Evolutionary conservation across 495 filamentous ascomycete genomes (phyloP), one percentile per base, ranked within the genome.

Genomic region (Tetracladium setigerum): DNA sequence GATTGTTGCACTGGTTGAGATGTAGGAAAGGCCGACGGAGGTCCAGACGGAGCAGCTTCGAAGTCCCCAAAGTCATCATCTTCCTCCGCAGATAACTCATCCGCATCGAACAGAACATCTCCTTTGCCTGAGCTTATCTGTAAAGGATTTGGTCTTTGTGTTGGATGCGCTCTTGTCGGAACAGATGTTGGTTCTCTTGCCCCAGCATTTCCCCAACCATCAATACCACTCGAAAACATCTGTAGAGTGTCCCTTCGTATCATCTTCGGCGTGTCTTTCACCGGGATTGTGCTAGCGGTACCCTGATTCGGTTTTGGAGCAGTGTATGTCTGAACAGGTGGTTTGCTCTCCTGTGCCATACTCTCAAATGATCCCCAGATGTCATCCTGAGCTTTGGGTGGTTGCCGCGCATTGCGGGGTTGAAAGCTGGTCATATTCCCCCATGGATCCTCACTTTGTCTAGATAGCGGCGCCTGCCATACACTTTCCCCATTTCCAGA

Each of bases 31-130:
- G 22, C 22, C 3, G 22, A 27, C 7, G 22, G 22, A 15, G 47
- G 40, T 31, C 38, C 38, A n/a, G 40, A 4, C 27, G 53, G 36
- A 24, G 44, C 75, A 12, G 72, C 72, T 55, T 85, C 84, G 53
- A 89, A 89, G 46, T 87, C 83, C 12, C 84, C 84, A 76, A 83
- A 89, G 11, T 81, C 83, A 57, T 87, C 83, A 30, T 84, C 79
- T 6, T 73, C 73, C 6, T 68, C 69, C 0, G 61, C 61, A 15
- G 55, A 49, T 14, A 57, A 50, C 14, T 51, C 50, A 41, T 73
- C 72, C 14, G 61, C 52, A 58, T 77, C 74, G 46, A 73, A 72
- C 37, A 74, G 49, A 7, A 72, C 63, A 48, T 72, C 54, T 49
- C 56, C 52, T 19, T 37, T 46, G 16, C 40, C 52, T 6, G 57